phyloP scores from a whole-genome alignment of 1,284 basidiomycete species.

The Malassezia pachydermatis region DNA sequence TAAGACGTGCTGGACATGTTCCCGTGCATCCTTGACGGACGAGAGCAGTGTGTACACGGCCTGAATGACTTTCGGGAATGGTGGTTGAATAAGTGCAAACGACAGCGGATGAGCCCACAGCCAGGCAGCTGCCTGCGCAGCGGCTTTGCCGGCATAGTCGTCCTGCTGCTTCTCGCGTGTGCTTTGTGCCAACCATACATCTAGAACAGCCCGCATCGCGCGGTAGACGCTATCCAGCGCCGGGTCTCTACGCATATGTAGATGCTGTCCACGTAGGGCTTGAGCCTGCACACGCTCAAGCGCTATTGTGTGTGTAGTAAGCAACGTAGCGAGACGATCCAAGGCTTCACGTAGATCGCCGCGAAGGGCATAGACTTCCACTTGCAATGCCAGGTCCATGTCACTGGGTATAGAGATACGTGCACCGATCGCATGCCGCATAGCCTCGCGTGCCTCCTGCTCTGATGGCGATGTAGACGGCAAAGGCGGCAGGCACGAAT shows the following conservation, averaged over 20 bases:
- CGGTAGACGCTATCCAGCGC: constrained; percentile 1
- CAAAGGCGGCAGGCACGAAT: constrained; percentile 1
- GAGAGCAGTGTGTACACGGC: constrained; percentile 11
- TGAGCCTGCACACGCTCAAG: constrained; percentile 2
- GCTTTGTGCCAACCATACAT: not conserved
- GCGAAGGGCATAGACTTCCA: not conserved
- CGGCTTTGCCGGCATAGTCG: not conserved
- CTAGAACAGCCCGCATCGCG: not conserved
- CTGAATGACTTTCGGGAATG: constrained; percentile 13
- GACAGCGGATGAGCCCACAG: constrained; percentile 5
- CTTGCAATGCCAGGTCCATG: too few relatives aligned
- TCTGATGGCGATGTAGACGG: too few relatives aligned
- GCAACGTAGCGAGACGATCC: not conserved
- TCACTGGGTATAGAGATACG: too few relatives aligned
- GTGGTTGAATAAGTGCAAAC: constrained; percentile 13
- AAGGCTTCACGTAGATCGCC: constrained; percentile 1
- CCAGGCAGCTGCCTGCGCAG: constrained; percentile 6
- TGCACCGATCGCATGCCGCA: too few relatives aligned
- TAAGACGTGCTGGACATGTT: not conserved
- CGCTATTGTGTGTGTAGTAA: not conserved
- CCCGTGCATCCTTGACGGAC: constrained; percentile 1
- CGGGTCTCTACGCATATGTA: not conserved
- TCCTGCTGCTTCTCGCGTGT: not conserved
- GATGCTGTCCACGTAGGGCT: not conserved
- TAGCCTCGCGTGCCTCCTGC: too few relatives aligned